phyloP scores from a whole-genome alignment of 2,329 filamentous ascomycete genomes.

The Diaporthe sp. region DNA sequence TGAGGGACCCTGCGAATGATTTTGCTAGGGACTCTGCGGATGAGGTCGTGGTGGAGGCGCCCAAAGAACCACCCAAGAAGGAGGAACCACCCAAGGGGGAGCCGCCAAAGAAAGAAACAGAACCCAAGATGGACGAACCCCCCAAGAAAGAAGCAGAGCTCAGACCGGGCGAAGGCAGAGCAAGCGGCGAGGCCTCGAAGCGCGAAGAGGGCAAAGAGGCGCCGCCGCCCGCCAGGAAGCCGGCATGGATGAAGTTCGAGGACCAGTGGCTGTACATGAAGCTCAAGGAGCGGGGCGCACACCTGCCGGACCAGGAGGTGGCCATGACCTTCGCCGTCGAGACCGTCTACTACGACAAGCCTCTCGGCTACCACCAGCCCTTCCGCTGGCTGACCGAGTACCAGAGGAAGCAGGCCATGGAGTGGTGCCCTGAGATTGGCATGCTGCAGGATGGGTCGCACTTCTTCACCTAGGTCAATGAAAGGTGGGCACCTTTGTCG shows the following conservation, averaged over 20 bases:
- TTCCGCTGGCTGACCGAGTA: slow-evolving; percentile 40
- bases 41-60: neutral
- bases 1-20: slow-evolving; percentile 37
- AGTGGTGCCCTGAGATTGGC: slow-evolving; percentile 50
- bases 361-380: slow-evolving; percentile 48
- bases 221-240: neutral
- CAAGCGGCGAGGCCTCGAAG: neutral
- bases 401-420: slow-evolving; percentile 46
- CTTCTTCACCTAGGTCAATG: slow-evolving; percentile 15
- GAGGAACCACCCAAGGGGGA: neutral
- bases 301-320: slow-evolving; percentile 43
- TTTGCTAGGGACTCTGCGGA: slow-evolving; percentile 27
- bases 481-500: neutral
- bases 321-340: slow-evolving; percentile 47
- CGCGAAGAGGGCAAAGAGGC: neutral
- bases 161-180: neutral
- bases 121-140: neutral
- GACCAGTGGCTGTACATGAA: slow-evolving; percentile 48
- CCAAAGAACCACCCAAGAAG: too few relatives aligned
- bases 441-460: slow-evolving; percentile 41
- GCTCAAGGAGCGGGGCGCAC: slow-evolving; percentile 49
- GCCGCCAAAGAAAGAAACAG: neutral
- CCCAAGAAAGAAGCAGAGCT: neutral
- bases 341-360: slow-evolving; percentile 44
- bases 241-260: slow-evolving; percentile 42